Conservation (phyloP, 1,284 basidiomycete species). For the Phellinidium pouzarii region DNA sequence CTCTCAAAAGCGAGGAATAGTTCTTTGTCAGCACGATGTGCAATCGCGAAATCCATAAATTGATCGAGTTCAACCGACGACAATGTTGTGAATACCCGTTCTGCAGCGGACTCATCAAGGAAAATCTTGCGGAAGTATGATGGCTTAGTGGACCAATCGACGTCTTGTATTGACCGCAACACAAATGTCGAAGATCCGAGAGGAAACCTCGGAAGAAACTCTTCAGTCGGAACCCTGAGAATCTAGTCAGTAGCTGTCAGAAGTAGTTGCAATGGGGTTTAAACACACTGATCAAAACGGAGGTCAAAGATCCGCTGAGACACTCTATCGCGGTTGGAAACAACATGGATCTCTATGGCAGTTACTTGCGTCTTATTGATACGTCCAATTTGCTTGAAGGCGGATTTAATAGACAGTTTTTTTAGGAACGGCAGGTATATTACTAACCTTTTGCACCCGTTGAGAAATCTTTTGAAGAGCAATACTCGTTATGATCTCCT, state of each 20-base stretch:
- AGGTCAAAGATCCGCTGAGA: constrained; percentile 60
- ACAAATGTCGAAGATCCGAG: constrained; percentile 37
- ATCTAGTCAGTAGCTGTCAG: too few species aligned
- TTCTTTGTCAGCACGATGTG: constrained; percentile 46
- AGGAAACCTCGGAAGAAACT: constrained; percentile 43
- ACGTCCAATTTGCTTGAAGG: constrained; percentile 49
- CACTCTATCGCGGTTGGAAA: constrained; percentile 57
- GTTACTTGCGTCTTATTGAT: constrained; percentile 43
- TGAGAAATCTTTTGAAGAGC: constrained; percentile 54
- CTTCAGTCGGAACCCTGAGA: constrained; percentile 49
- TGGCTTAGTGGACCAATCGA: too few species aligned
- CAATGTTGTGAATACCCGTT: constrained; percentile 13
- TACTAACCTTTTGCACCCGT: constrained; percentile 41
- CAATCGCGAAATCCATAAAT: constrained; percentile 27
- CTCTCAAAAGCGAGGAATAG: constrained; percentile 46
- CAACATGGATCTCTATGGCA: constrained; percentile 56
- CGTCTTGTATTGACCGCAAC: background rate
- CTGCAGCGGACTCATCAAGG: background rate
- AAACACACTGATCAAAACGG: constrained; percentile 56
- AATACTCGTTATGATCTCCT: constrained; percentile 48
- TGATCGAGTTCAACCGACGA: constrained; percentile 7
- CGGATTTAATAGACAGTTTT: background rate
- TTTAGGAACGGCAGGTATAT: background rate
- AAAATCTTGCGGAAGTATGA: background rate
- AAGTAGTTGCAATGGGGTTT: too few species aligned